phyloP scores from a whole-genome alignment of 495 filamentous ascomycete genomes.

The Penicillium odoratum region DNA sequence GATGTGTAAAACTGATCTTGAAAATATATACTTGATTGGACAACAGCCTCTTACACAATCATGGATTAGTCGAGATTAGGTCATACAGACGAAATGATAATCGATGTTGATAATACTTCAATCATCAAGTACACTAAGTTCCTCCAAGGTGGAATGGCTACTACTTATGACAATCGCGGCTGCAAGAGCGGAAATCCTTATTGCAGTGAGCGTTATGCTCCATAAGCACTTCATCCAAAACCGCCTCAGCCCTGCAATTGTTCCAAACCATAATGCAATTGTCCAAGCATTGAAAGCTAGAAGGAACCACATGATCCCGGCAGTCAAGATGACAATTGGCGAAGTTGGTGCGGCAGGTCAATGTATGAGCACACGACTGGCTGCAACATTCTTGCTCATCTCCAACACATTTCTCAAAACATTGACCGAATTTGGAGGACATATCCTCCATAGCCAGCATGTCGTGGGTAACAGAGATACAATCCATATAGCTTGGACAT shows the following conservation, averaged over 20 bases:
- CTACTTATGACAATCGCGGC: not conserved
- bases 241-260: constrained; percentile 1
- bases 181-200: not conserved
- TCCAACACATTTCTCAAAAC: not conserved
- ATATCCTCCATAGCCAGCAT: not conserved
- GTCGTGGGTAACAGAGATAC: not conserved
- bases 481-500: not conserved
- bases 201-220: not conserved
- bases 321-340: not conserved
- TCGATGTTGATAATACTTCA: not conserved
- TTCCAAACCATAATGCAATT: not conserved
- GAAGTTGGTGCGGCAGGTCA: not conserved
- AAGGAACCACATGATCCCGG: not conserved
- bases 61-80: not conserved
- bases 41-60: not conserved
- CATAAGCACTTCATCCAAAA: not conserved
- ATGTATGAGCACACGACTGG: not conserved
- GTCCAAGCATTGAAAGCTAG: not conserved
- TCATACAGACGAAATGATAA: not conserved
- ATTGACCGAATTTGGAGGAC: not conserved
- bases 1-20: not conserved
- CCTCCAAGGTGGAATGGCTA: not conserved
- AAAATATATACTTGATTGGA: not conserved
- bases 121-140: not conserved
- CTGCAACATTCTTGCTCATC: not conserved